phyloP scores from a whole-genome alignment of 2,329 filamentous ascomycete species.

The Fusarium pseudonygamai region DNA sequence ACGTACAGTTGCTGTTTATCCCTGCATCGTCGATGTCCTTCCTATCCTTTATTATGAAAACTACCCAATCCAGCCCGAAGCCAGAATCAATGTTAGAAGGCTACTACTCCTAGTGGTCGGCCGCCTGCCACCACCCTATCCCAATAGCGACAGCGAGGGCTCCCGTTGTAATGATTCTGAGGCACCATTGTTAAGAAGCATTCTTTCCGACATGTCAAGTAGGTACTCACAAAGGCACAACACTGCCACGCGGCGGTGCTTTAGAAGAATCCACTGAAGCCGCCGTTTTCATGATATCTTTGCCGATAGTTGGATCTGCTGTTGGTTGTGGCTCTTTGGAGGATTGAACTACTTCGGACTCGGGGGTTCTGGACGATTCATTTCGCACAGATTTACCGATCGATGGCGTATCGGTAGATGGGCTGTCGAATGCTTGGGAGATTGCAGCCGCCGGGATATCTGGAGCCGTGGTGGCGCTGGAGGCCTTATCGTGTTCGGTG shows the following conservation, averaged over 20 bases:
- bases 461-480: neutral
- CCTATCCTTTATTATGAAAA: slow-evolving; percentile 1
- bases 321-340: neutral
- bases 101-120: slow-evolving; percentile 23
- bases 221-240: slow-evolving; percentile 34
- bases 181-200: slow-evolving; percentile 19
- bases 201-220: neutral
- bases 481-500: neutral
- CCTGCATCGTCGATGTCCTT: neutral
- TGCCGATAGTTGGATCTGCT: neutral
- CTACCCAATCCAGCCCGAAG: slow-evolving; percentile 16
- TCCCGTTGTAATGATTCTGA: slow-evolving; percentile 41
- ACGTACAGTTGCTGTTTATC: slow-evolving; percentile 10
- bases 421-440: neutral
- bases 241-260: slow-evolving; percentile 11
- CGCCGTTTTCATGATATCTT: neutral
- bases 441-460: neutral
- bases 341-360: neutral
- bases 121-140: slow-evolving; percentile 41
- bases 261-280: slow-evolving; percentile 10
- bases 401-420: neutral
- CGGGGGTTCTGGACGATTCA: neutral
- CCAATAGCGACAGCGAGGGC: slow-evolving; percentile 39
- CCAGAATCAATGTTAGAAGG: neutral
- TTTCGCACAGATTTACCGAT: neutral